Base-by-base conservation (phyloP, 805 yeast genomes). In the Hanseniaspora mollemarum region DNA sequence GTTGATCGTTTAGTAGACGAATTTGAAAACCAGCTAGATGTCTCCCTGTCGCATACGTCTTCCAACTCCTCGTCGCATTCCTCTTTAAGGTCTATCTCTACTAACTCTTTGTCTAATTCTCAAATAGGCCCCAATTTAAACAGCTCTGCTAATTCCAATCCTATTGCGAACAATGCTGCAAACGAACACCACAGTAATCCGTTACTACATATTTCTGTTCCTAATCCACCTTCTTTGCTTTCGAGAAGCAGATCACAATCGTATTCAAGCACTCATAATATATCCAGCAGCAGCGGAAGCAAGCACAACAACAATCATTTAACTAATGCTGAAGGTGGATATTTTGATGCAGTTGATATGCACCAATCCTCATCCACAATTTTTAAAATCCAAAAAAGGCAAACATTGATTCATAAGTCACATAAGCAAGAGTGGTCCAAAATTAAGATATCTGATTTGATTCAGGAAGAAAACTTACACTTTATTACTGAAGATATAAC, bases 401-500 rank as follows among this genome's bases (percentile, higher is more conserved):
- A 39, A 40, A 38, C 22, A 3, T 33, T 48, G 28, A 39, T 60
- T 18, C 51, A 45, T 6, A 49, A 60, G 10, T 58, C 62, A 2
- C 68, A 65, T 46, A 51, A 58, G 31, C 62, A 60, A 31, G 59
- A 83, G 57, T 86, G 95, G 94, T 77, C 77, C 59, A 83, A 81
- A 54, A 76, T 85, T 21, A 76, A 74, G 37, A 70, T 92, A 54
- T 65, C 74, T 13, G 92, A 85, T 57, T 72, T 92, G 58, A 81
- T 87, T 37, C 94, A 48, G 40, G 51, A 48, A 32, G 51, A 48
- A 24, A 40, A 48, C 15, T n/a, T 48, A n/a, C 51, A 32, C 33
- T 48, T 48, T 40, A 35, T 48, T 54, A 77, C 81, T 2, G 67
- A 76, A 5, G 70, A 77, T 32, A 51, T 39, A 6, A 78, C 95